A percentile compares a stretch with the other conserved stretches of the same genome.
These are phyloP conservation scores for Penicillium coprophilum DNA, from an alignment of 495 filamentous ascomycete genomes.

Conservation along the genomic window DNA sequence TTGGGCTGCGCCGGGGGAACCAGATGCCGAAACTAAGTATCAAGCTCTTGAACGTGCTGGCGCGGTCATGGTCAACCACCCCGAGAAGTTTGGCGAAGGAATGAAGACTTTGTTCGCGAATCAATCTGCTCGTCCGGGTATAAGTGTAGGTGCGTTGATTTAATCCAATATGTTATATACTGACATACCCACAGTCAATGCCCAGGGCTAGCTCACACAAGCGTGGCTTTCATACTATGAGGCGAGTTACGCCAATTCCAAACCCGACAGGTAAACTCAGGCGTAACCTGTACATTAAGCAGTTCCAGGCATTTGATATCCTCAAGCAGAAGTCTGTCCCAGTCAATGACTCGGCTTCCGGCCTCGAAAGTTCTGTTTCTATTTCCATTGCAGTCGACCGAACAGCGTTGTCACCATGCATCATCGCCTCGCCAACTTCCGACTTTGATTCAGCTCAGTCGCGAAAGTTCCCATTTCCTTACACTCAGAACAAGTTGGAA, in stretches of 20 bases:
- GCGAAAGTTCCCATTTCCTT: slow-evolving; percentile 63
- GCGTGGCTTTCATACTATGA: slow-evolving; percentile 54
- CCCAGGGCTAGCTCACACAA: slow-evolving; percentile 31
- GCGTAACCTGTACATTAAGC: slow-evolving; percentile 59
- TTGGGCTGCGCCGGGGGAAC: slow-evolving; percentile 67
- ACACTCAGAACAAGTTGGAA: slow-evolving; percentile 34
- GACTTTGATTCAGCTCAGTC: slow-evolving; percentile 37
- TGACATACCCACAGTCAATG: slow-evolving; percentile 23
- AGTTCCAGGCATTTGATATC: slow-evolving; percentile 58
- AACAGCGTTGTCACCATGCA: slow-evolving; percentile 60
- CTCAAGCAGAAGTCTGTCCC: slow-evolving; percentile 54
- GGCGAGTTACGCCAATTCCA: slow-evolving; percentile 24
- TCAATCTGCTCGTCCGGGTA: slow-evolving; percentile 22
- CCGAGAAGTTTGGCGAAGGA: slow-evolving; percentile 71
- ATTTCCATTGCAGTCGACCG: slow-evolving; percentile 68
- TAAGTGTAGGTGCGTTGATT: slow-evolving; percentile 26
- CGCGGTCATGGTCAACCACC: slow-evolving; percentile 76
- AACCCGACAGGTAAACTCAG: slow-evolving; percentile 35
- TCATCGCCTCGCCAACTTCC: slow-evolving; percentile 59
- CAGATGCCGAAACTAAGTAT: slow-evolving; percentile 63
- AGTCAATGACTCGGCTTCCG: slow-evolving; percentile 41
- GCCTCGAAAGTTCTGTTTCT: slow-evolving; percentile 38
- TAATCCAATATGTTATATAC: neutral
- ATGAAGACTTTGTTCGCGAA: slow-evolving; percentile 59
- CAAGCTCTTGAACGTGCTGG: slow-evolving; percentile 67